These are phyloP conservation scores for Backusella luteola DNA, from an alignment of 192 early-diverging fungal species.

Conservation along the genomic window DNA sequence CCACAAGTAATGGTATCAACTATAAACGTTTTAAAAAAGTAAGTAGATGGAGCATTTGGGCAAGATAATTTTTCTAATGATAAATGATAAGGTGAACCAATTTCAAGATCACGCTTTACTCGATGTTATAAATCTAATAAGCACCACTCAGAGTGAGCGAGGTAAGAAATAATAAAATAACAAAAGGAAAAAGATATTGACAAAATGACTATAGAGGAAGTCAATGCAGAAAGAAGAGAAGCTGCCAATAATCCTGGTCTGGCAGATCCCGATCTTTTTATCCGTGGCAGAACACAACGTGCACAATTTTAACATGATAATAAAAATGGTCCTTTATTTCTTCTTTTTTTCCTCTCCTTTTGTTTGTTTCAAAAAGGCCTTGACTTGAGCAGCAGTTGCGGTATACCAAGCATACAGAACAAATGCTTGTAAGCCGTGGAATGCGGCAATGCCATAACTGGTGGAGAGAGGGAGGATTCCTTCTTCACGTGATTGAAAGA, in stretches of 20 bases:
- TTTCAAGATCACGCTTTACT: too few relatives aligned
- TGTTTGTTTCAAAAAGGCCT: conserved; percentile 7
- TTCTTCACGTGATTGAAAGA: conserved; percentile 6
- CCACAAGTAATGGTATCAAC: not conserved
- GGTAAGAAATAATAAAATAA: not conserved
- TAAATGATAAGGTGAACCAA: too few relatives aligned
- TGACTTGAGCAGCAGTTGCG: not conserved
- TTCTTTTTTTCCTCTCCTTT: not conserved
- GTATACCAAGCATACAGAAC: conserved; percentile 12
- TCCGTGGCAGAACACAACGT: not conserved
- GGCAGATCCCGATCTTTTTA: not conserved
- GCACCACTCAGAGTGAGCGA: too few relatives aligned
- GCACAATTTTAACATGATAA: not conserved
- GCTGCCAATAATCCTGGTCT: not conserved
- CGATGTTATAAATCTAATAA: too few relatives aligned
- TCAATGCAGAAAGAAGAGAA: not conserved
- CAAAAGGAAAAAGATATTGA: not conserved
- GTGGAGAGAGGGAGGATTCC: not conserved
- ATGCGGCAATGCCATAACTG: not conserved
- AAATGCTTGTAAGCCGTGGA: conserved; percentile 4
- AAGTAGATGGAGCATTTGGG: not conserved
- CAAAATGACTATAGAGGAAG: not conserved
- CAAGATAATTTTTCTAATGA: too few relatives aligned
- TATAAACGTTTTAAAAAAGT: not conserved
- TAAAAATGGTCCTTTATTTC: not conserved